A percentile compares a stretch with the other conserved stretches of the same genome.
Conservation (phyloP, 2,329 filamentous ascomycete species). For the Chaetomium sp. region DNA sequence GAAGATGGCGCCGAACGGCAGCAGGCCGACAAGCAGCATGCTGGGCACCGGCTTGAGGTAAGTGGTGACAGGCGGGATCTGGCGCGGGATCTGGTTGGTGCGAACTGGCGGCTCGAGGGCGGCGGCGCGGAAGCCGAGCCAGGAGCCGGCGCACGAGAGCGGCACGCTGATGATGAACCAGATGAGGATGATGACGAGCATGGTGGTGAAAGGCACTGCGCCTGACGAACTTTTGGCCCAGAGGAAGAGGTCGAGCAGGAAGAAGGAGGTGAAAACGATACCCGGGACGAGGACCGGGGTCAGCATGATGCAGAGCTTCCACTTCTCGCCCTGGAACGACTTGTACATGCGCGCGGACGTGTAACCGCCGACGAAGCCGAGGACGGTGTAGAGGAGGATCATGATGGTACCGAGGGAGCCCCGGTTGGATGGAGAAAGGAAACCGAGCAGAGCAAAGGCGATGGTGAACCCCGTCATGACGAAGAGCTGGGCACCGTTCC, state of each 20-base stretch:
- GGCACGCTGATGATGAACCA: conserved; percentile 98
- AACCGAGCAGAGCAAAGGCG: conserved; percentile 87
- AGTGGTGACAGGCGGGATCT: conserved; percentile 82
- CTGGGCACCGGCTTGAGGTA: conserved; percentile 87
- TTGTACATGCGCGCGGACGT: conserved; percentile 91
- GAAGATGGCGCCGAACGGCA: conserved; percentile 96
- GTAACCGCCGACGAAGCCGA: conserved; percentile 92
- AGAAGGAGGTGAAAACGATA: conserved; percentile 84
- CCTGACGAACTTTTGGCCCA: conserved; percentile 92
- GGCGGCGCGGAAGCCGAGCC: conserved; percentile 82
- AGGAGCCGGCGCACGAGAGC: conserved; percentile 85
- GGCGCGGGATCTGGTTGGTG: conserved; percentile 96
- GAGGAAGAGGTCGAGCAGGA: conserved; percentile 92
- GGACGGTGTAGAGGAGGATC: conserved; percentile 88
- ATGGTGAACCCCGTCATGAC: conserved; percentile 97
- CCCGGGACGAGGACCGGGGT: conserved; percentile 85
- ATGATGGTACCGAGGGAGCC: conserved; percentile 92
- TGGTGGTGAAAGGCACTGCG: conserved; percentile 93
- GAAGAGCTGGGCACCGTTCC: conserved; percentile 94
- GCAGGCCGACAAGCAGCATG: conserved; percentile 86
- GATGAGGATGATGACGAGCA: conserved; percentile 89
- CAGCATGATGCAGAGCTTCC: conserved; percentile 90
- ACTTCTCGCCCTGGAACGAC: conserved; percentile 84
- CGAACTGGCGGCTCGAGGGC: conserved; percentile 79
- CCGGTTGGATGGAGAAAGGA: conserved; percentile 93